Base-by-base conservation (phyloP, 169 alveolate genomes). In the Plasmodium berghei region DNA sequence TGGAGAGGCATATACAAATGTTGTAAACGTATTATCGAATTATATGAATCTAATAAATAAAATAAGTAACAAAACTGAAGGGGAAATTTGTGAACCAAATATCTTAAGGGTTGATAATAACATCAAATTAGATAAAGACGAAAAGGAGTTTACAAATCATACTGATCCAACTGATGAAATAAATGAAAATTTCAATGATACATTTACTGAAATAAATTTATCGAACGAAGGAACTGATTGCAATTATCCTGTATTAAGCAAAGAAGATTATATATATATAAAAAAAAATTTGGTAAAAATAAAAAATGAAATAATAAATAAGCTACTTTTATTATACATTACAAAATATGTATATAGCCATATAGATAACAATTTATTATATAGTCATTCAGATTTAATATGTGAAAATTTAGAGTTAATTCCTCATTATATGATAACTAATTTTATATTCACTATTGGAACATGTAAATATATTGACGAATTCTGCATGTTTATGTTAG, bases 401-500 rank as follows among this genome's bases (percentile, higher is more conserved):
- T 83, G 90, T 46, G 90, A 83, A 34, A 83, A 83, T 56, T 28
- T 83, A 28, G 85, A 83, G 42, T 59, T 83, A 56, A 67, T 83
- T 28, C 75, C 70, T 16, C 90, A 49, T 55, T 48, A 67, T 34
- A n/a, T 83, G 66, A 52, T 67, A 26, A 83, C 90, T 8, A 83
- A 83, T 83, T 83, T 67, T 67, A 83, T 83, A 54, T 83, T 83
- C 26, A 83, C 90, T 20, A 83, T 83, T 54, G 90, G 90, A 10
- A 83, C 90, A 28, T 83, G 90, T 59, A 83, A 83, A 62, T 61
- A 83, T 45, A 56, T 83, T 20, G 90, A 83, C 48, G 90, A 83
- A 55, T 83, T 83, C 16, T 83, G 90, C 40, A 83, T 83, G 90
- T 83, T 83, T 61, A 83, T 83, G 90, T 61, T 83, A 56, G 90